phyloP scores from a whole-genome alignment of 495 filamentous ascomycete species.

The Xanthoparmelia taractica region DNA sequence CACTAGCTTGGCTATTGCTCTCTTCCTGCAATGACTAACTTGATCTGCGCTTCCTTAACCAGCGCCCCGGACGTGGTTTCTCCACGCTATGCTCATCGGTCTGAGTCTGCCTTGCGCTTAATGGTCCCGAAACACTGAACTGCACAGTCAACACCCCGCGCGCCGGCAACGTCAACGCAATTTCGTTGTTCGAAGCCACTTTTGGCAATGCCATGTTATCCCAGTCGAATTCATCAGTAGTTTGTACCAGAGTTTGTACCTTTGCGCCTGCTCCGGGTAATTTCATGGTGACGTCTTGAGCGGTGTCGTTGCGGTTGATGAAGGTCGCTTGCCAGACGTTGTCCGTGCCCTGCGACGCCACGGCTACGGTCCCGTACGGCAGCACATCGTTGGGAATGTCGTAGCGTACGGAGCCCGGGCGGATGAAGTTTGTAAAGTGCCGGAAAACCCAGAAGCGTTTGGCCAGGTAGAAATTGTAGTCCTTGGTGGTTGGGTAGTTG shows the following conservation, averaged over 20 bases:
- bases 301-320: constrained; percentile 16
- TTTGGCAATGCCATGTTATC: neutral
- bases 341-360: constrained; percentile 8
- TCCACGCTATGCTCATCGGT: neutral
- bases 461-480: constrained; percentile 18
- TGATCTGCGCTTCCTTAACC: too few relatives aligned
- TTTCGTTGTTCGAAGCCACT: constrained; percentile 5
- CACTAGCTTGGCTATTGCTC: too few relatives aligned
- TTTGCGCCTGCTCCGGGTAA: constrained; percentile 2
- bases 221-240: constrained; percentile 12
- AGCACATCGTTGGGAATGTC: constrained; percentile 20
- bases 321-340: constrained; percentile 9
- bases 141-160: constrained; percentile 13
- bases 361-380: constrained; percentile 18
- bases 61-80: neutral
- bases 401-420: constrained; percentile 17
- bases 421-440: constrained; percentile 17
- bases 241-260: neutral
- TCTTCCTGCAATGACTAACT: too few relatives aligned
- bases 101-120: neutral
- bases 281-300: constrained; percentile 8
- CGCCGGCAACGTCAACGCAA: constrained; percentile 10
- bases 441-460: constrained; percentile 20
- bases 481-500: constrained; percentile 9
- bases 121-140: constrained; percentile 9